A percentile compares a stretch with the other conserved stretches of the same genome.
These are phyloP conservation scores for Hypocrella siamensis DNA, from an alignment of 2,329 filamentous ascomycete genomes.

Conservation along the genomic window DNA sequence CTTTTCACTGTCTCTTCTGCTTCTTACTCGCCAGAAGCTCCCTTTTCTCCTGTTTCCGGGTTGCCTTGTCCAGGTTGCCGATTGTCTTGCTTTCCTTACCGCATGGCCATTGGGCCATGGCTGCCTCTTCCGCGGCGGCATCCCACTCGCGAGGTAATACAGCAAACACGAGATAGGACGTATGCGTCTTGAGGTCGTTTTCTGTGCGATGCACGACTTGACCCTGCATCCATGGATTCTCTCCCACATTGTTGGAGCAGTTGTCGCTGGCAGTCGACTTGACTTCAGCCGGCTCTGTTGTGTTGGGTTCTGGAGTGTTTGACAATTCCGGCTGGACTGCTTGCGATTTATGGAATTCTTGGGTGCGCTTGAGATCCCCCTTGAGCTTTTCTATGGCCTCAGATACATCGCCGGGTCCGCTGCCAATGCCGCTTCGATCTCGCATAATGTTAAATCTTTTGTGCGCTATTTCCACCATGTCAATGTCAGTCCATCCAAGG, in stretches of 20 bases:
- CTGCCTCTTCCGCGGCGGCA: constrained; percentile 60
- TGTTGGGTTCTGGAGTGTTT: constrained; percentile 15
- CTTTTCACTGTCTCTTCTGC: constrained; percentile 15
- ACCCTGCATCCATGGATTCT: constrained; percentile 58
- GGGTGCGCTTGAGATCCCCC: constrained; percentile 55
- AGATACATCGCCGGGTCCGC: constrained; percentile 55
- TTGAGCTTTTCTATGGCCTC: constrained; percentile 64
- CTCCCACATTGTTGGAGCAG: constrained; percentile 6
- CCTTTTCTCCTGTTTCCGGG: constrained; percentile 40
- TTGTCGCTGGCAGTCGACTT: constrained; percentile 4
- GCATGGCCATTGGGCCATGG: constrained; percentile 48
- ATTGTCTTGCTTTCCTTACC: constrained; percentile 35
- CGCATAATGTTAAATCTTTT: constrained; percentile 67
- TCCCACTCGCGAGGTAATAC: constrained; percentile 77
- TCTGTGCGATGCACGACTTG: constrained; percentile 68
- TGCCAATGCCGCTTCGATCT: constrained; percentile 64
- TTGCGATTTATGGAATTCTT: constrained; percentile 41
- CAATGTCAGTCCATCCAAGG: constrained; percentile 78
- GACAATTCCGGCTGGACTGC: constrained; percentile 9
- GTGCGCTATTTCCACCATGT: constrained; percentile 81
- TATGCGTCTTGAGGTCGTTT: constrained; percentile 85
- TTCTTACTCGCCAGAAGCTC: constrained; percentile 32
- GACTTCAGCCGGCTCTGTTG: constrained; percentile 23
- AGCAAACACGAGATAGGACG: constrained; percentile 92
- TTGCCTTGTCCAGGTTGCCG: constrained; percentile 35